Evolutionary conservation across 164 flowering plant genomes (phyloP), one percentile per base, ranked within the genome.

Genomic region (Stephania yunnanensis): DNA sequence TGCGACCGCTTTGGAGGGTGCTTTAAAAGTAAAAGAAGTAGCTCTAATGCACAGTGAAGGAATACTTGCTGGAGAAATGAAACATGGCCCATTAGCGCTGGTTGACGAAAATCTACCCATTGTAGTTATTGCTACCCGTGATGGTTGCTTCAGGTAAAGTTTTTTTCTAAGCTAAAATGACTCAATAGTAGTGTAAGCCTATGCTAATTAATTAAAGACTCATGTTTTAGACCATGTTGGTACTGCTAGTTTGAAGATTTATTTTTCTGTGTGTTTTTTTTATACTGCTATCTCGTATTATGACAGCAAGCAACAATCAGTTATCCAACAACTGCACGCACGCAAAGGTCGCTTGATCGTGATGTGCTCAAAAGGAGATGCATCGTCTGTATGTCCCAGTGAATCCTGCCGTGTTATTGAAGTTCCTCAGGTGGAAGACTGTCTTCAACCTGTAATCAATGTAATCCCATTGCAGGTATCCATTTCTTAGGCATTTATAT

Each of bases 1-100:
- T 83, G 97, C 99, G 48, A 92, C 98, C 7, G 95, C 99, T 64
- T 78, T 93, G 55, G 99, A 96, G 81, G 98, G 98, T 79, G 98
- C 98, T 76, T 77, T 96, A 82, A 96, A 96, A 83, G 98, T 96
- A 65, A 96, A 96, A 84, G 99, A 96, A 82, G 97, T 96, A 22
- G 84, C 98, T 45, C 93, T 93, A 46, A 95, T 93, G 97, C 99
- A 95, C 77, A 93, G 97, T 79, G 99, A 95, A 85, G 99, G 99
- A 73, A 91, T 93, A 75, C 93, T 93, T 78, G 98, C 99, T 17
- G 99, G 98, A 46, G 99, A 95, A 87, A 95, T 95, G 99, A 95
- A 95, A 72, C 99, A 95, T 78, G 99, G 99, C 66, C 98, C 99
- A n/a, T 79, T 95, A 81, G 99, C 99, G 69, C 79, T 95, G 65